These are phyloP conservation scores for Chlorella sp. DNA, from an alignment of 139 green algal species.

Conservation along the genomic window DNA sequence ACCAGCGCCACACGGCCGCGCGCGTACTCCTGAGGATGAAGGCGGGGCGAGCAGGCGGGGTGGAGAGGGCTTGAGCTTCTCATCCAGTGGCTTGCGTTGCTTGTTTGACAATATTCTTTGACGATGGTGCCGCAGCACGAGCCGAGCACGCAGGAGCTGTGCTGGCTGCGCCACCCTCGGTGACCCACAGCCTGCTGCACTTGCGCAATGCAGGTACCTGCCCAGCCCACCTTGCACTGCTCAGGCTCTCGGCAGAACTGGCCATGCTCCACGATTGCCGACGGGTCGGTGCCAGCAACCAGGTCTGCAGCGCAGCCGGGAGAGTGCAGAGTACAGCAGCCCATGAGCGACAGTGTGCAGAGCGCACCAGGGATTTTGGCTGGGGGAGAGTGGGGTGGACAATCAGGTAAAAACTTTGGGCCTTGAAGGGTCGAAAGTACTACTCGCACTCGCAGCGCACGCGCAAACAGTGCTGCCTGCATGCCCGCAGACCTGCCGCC, in stretches of 20 bases:
- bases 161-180: too few relatives aligned
- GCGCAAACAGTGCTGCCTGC: neutral
- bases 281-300: slow-evolving; percentile 1
- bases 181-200: too few relatives aligned
- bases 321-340: neutral
- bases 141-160: neutral
- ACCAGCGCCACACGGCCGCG: neutral
- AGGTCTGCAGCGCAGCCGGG: neutral
- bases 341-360: neutral
- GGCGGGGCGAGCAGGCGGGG: too few relatives aligned
- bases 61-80: neutral
- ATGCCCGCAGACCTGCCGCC: neutral
- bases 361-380: neutral
- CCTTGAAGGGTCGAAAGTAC: too few relatives aligned
- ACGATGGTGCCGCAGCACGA: neutral
- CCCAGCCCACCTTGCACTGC: slow-evolving; percentile 15
- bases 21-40: slow-evolving; percentile 1
- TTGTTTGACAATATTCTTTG: neutral
- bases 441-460: too few relatives aligned
- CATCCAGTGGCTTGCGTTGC: neutral
- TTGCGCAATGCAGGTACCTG: neutral
- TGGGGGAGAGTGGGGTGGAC: neutral
- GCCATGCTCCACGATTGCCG: neutral
- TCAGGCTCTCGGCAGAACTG: slow-evolving; percentile 18
- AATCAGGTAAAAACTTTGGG: too few relatives aligned